These are phyloP conservation scores for Trichoderma sp. DNA, from an alignment of 2,329 filamentous ascomycete genomes.

Conservation along the genomic window DNA sequence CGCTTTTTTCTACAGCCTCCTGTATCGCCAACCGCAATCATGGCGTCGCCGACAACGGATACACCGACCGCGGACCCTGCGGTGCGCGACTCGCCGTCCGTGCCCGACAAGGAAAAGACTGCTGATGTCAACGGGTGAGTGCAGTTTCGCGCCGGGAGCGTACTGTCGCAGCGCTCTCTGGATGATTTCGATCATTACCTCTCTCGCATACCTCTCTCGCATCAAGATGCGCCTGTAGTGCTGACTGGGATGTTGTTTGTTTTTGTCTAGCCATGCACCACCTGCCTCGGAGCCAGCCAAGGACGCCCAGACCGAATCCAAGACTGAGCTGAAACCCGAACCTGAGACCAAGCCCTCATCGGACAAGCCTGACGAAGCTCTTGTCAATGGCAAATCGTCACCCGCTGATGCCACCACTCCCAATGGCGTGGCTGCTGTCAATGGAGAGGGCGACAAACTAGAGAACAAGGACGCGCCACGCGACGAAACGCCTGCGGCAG, in stretches of 20 bases:
- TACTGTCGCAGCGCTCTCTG: background rate
- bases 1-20: constrained; percentile 11
- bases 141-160: constrained; percentile 11
- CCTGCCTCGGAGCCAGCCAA: constrained; percentile 13
- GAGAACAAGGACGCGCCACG: constrained; percentile 27
- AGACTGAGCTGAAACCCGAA: constrained; percentile 24
- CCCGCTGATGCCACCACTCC: background rate
- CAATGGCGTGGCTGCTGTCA: constrained; percentile 20
- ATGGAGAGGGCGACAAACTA: constrained; percentile 9
- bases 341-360: constrained; percentile 25
- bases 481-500: constrained; percentile 1
- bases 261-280: constrained; percentile 20
- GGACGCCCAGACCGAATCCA: constrained; percentile 23
- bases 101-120: constrained; percentile 36
- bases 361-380: constrained; percentile 26
- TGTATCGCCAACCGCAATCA: constrained; percentile 51
- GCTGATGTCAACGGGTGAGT: constrained; percentile 45
- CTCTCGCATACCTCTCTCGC: too few species aligned
- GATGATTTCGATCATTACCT: background rate
- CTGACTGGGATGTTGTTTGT: constrained; percentile 31
- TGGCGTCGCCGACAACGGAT: constrained; percentile 53
- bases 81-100: constrained; percentile 36
- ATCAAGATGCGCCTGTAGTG: constrained; percentile 21
- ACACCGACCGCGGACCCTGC: constrained; percentile 50
- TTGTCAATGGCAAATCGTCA: constrained; percentile 28